Base-by-base conservation (phyloP, 768 basidiomycete species). In the Podaxis carcinomalis region DNA sequence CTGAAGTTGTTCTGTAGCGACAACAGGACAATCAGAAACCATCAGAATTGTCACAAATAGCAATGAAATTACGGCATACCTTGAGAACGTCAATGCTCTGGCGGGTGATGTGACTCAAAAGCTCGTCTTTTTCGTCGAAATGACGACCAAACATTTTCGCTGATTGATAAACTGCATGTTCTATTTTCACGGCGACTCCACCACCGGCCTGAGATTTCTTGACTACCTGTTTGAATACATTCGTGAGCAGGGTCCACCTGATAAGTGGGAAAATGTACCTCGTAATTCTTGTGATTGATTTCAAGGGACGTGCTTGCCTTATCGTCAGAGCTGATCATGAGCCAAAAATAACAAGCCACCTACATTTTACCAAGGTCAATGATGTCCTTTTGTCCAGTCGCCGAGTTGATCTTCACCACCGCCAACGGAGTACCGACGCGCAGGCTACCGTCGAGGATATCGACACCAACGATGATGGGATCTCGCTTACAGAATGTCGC, bases 121-220 rank as follows among this genome's bases (percentile, higher is more conserved):
- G 72, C 67, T 98, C 97, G 71, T 98, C 95, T 75, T 96, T 92
- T 50, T 98, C 95, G 68, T 92, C 90, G 69, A 95, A 98, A 75
- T 98, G 96, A 66, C 95, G 86, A 4, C 95, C 95, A 70, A 91
- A 98, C 87, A 94, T 89, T 75, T 95, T 96, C 28, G 94, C 87
- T 25, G 91, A 90, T 75, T 98, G 91, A 73, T 98, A 95, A 10
- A 95, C 89, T 3, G 95, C 95, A 72, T 96, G 92, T 73, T 98
- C 97, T 62, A 98, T 98, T 82, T 98, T 99, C 67, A 98, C 92
- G 0, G 97, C 96, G 13, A 98, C 95, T 69, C 97, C 96, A 51
- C 83, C 95, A 68, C 94, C 96, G n/a, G 92, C 87, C 73, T 98
- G 94, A 1, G 87, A 80, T 75, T 93, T 95, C 79, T 97, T 98